A percentile compares a stretch with the other conserved stretches of the same genome.
These are phyloP conservation scores for Posidonia oceanica DNA, from an alignment of 116 monocot species.

Conservation along the genomic window DNA sequence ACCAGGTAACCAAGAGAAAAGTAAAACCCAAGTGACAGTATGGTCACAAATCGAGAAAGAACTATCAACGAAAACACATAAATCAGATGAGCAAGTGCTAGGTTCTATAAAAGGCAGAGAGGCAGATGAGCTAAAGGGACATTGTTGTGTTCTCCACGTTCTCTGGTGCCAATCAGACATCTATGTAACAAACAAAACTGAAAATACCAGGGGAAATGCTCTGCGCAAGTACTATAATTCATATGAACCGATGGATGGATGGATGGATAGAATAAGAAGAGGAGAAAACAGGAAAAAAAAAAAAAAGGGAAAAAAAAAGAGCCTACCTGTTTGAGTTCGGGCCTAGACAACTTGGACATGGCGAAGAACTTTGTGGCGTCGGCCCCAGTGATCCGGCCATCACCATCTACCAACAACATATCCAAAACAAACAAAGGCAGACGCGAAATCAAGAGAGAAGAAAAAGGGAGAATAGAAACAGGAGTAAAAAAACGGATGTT, in stretches of 20 bases:
- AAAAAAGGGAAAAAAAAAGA: too few relatives aligned
- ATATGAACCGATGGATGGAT: too few relatives aligned
- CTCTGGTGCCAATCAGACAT: too few relatives aligned
- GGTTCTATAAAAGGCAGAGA: not conserved
- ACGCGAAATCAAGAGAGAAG: not conserved
- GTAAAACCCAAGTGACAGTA: too few relatives aligned
- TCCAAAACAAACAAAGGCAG: not conserved
- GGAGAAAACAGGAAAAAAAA: too few relatives aligned
- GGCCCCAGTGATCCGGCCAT: constrained; percentile 73
- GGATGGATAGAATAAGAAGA: too few relatives aligned
- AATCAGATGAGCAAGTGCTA: not conserved
- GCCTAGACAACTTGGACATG: constrained; percentile 75
- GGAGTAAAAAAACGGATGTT: not conserved
- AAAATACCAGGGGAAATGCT: too few relatives aligned
- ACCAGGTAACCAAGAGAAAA: too few relatives aligned
- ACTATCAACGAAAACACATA: not conserved
- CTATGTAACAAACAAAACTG: too few relatives aligned
- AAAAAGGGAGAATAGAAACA: not conserved
- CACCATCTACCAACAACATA: constrained; percentile 38
- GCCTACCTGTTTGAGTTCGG: constrained; percentile 80
- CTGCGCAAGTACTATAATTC: too few relatives aligned
- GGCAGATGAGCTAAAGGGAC: not conserved
- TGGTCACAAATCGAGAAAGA: not conserved
- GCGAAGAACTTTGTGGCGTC: constrained; percentile 87
- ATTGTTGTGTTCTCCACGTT: too few relatives aligned